Conservation (phyloP, 768 basidiomycete species). For the Pleurotus citrinopileatus region DNA sequence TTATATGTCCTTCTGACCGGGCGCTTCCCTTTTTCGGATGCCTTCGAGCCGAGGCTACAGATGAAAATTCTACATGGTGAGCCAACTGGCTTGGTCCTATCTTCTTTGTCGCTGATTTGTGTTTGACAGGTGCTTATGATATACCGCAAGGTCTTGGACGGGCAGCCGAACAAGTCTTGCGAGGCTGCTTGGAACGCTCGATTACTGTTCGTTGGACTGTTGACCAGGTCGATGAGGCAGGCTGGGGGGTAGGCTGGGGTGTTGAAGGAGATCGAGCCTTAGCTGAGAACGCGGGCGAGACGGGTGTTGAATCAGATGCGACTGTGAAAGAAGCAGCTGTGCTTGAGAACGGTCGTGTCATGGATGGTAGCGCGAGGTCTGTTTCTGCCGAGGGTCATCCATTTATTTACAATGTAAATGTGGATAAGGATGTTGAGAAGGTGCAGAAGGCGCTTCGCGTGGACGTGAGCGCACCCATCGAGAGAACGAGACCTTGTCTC, state of each 20-base stretch:
- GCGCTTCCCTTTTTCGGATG: constrained; percentile 81
- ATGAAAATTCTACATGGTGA: constrained; percentile 88
- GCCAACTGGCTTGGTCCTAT: constrained; percentile 13
- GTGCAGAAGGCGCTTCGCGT: background rate
- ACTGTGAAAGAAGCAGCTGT: background rate
- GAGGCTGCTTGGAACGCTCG: constrained; percentile 75
- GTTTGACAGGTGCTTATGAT: constrained; percentile 54
- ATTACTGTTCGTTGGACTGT: constrained; percentile 74
- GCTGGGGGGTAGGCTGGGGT: constrained; percentile 78
- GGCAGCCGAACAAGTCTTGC: constrained; percentile 65
- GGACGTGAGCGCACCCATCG: background rate
- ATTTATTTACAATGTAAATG: constrained; percentile 3
- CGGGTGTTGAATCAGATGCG: constrained; percentile 15
- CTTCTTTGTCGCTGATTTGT: constrained; percentile 9
- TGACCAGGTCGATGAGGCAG: constrained; percentile 72
- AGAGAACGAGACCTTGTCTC: constrained; percentile 5
- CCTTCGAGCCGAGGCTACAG: constrained; percentile 88
- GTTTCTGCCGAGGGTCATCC: background rate
- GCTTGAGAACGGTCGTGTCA: background rate
- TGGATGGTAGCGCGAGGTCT: background rate
- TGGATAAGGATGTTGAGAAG: background rate
- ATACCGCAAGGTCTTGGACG: constrained; percentile 54
- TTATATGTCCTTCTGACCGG: constrained; percentile 85
- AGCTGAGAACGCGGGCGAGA: constrained; percentile 27
- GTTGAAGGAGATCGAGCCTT: constrained; percentile 45